phyloP scores from a whole-genome alignment of 768 basidiomycete species.

The Plicaturopsis crispa region DNA sequence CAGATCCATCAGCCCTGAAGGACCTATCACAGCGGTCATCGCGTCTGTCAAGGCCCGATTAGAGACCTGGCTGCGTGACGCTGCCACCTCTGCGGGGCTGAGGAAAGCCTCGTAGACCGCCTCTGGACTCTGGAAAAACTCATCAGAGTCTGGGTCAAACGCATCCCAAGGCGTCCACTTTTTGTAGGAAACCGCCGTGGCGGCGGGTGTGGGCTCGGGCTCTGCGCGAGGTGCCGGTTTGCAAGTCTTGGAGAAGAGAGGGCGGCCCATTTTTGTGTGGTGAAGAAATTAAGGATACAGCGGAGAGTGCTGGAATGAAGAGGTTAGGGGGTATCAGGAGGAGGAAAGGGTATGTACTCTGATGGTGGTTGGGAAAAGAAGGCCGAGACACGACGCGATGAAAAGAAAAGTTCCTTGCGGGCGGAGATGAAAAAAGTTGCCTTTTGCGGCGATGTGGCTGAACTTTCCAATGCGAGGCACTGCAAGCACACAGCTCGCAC shows the following conservation, averaged over 20 bases:
- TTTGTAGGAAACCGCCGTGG: slow-evolving; percentile 25
- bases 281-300: slow-evolving; percentile 22
- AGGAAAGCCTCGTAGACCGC: slow-evolving; percentile 60
- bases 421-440: no score
- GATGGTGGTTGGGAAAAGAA: slow-evolving; percentile 1
- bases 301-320: slow-evolving; percentile 3
- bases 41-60: background rate
- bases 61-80: slow-evolving; percentile 1
- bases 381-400: no score
- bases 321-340: slow-evolving; percentile 3
- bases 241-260: slow-evolving; percentile 46
- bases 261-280: slow-evolving; percentile 43
- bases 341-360: slow-evolving; percentile 10
- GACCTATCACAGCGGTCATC: no score
- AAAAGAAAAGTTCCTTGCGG: no score
- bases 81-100: slow-evolving; percentile 23
- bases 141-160: slow-evolving; percentile 79
- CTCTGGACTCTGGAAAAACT: slow-evolving; percentile 57
- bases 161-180: slow-evolving; percentile 60
- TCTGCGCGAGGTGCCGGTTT: slow-evolving; percentile 36
- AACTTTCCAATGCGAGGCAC: no score
- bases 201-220: slow-evolving; percentile 21
- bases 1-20: no score
- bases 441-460: no score
- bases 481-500: no score